A percentile compares a stretch with the other conserved stretches of the same genome.
These are phyloP conservation scores for Raffaelea deltoideospora DNA, from an alignment of 2,329 filamentous ascomycete species.

Conservation along the genomic window DNA sequence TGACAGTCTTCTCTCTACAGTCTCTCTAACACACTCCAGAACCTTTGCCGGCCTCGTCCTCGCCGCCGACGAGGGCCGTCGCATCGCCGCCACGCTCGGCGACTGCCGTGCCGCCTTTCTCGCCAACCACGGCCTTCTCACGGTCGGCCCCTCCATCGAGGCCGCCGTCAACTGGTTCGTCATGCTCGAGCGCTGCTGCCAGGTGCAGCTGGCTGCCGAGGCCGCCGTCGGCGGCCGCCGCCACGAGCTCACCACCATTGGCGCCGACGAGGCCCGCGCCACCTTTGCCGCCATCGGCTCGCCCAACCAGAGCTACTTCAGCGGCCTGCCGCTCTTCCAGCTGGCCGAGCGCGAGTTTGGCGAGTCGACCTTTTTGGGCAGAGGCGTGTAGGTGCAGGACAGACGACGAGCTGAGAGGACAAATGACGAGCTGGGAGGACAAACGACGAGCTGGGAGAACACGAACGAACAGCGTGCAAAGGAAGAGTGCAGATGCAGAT, in stretches of 20 bases:
- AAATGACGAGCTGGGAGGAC: too few species aligned
- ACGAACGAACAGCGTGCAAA: too few species aligned
- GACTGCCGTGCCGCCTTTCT: slow-evolving; percentile 34
- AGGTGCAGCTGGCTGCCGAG: slow-evolving; percentile 36
- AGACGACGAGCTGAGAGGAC: too few species aligned
- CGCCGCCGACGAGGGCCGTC: slow-evolving; percentile 31
- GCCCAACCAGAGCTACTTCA: slow-evolving; percentile 9
- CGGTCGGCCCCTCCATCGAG: slow-evolving; percentile 33
- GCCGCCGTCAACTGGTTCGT: slow-evolving; percentile 39
- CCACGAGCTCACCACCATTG: slow-evolving; percentile 10
- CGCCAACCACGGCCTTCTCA: slow-evolving; percentile 40
- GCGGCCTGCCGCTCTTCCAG: slow-evolving; percentile 14
- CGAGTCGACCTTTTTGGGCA: slow-evolving; percentile 12
- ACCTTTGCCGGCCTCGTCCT: slow-evolving; percentile 37
- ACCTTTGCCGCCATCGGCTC: slow-evolving; percentile 12
- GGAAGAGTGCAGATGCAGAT: too few species aligned
- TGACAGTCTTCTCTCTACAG: not conserved
- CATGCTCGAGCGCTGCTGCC: slow-evolving; percentile 31
- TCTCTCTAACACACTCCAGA: not conserved
- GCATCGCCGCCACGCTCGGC: slow-evolving; percentile 32
- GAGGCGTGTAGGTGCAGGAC: slow-evolving; percentile 6
- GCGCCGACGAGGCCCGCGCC: slow-evolving; percentile 10
- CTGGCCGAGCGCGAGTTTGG: slow-evolving; percentile 14
- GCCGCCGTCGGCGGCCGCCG: slow-evolving; percentile 47
- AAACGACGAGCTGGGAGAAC: too few species aligned